Base-by-base conservation (phyloP, 1,284 basidiomycete genomes). In the Mycena sp. region DNA sequence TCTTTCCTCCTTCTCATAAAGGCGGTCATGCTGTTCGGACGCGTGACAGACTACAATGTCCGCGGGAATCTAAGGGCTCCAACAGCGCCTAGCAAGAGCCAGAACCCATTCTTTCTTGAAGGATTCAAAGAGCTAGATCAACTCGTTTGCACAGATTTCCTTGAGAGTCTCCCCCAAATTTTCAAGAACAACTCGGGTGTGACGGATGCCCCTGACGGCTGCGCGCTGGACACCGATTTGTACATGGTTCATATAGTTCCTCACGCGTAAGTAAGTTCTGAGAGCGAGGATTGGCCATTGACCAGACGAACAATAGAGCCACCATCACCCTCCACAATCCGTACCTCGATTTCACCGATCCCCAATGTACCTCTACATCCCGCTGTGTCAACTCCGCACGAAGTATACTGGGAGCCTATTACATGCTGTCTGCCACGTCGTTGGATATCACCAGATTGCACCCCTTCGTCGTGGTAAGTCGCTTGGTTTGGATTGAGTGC, bases 231-330 rank as follows among this genome's bases (percentile, higher is more conserved):
- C 71, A 92, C 90, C 2, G 92, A 94, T 74, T 77, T 94, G 61
- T 93, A 91, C 72, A 87, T 94, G 89, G 91, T 91, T 30, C 91
- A 93, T 71, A 81, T 93, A 44, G 84, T 92, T 54, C 92, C 92
- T 28, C 89, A 93, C 73, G 92, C 92, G 92, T 93, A 76, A 76
- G 89, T 83, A 25, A 40, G 64, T 64, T 29, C 50, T 40, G 38
- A 51, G 25, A 26, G 51, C 25, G 61, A 58, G 50, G 17, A 9
- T 32, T 58, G 51, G 49, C 52, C 30, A 52, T 29, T 55, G 40
- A 56, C 44, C 43, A 51, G 23, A 41, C n/a, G 19, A 28, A 19
- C 29, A 25, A 44, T 71, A 94, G 92, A n/a, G 92, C 92, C 17
- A 85, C 88, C 3, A 94, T 94, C 68, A 93, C 92, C 3, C 81